Evolutionary conservation across 768 basidiomycete genomes (phyloP).

Genomic region (Auriscalpium orientale): DNA sequence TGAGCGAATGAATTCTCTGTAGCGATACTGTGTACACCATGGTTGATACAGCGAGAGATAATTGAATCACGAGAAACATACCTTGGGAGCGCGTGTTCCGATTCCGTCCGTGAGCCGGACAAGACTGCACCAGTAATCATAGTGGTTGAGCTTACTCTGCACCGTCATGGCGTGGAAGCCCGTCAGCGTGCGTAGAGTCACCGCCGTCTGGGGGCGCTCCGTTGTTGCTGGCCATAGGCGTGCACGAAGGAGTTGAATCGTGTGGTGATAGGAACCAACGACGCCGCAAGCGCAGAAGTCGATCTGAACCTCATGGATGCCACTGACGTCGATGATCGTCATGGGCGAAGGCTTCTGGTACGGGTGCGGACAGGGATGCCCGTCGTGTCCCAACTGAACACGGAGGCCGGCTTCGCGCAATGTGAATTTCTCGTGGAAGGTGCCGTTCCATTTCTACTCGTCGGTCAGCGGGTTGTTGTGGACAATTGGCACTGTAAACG

Average conservation of each 20-base stretch:
- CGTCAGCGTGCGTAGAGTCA: constrained; percentile 11
- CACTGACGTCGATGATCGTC: background rate
- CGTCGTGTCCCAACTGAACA: background rate
- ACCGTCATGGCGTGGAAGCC: constrained; percentile 3
- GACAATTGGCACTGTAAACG: background rate
- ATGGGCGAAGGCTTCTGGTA: background rate
- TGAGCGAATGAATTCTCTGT: constrained; percentile 7
- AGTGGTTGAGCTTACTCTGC: constrained; percentile 7
- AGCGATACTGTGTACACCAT: background rate
- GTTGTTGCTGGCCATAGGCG: constrained; percentile 13
- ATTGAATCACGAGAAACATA: background rate
- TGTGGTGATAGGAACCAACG: background rate
- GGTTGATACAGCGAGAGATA: background rate
- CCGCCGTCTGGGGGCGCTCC: constrained; percentile 4
- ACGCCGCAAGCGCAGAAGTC: background rate
- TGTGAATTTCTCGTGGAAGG: background rate
- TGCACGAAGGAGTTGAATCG: background rate
- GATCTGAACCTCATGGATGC: background rate
- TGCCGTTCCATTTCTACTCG: background rate
- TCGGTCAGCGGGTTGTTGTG: background rate
- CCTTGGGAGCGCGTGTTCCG: background rate
- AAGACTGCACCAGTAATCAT: constrained; percentile 8
- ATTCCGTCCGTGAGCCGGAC: constrained; percentile 6
- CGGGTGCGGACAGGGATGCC: background rate
- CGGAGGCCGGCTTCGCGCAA: background rate